phyloP scores from a whole-genome alignment of 768 basidiomycete species.

The Russula foetens region DNA sequence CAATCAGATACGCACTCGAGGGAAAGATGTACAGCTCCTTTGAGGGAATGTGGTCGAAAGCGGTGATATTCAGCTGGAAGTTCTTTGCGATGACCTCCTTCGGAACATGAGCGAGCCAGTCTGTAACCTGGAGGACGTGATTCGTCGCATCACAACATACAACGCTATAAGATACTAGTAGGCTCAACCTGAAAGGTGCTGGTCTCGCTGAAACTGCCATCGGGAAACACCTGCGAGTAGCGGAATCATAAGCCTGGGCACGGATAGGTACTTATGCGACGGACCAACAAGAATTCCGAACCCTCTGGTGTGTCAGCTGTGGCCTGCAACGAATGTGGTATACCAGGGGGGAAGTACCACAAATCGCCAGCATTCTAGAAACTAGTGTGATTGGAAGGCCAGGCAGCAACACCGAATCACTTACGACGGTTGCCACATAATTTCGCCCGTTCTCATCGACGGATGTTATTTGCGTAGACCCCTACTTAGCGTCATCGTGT shows the following conservation, averaged over 20 bases:
- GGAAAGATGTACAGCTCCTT: conserved; percentile 29
- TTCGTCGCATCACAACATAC: background rate
- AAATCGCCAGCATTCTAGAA: conserved; percentile 14
- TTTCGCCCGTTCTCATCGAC: conserved; percentile 15
- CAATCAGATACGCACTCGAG: conserved; percentile 14
- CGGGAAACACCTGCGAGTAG: conserved; percentile 28
- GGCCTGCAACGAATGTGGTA: conserved; percentile 33
- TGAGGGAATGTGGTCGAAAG: conserved; percentile 27
- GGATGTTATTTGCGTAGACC: conserved; percentile 14
- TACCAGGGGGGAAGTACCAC: conserved; percentile 31
- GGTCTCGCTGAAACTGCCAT: conserved; percentile 30
- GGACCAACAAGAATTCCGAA: conserved; percentile 29
- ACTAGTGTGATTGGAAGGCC: background rate
- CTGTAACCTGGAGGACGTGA: conserved; percentile 24
- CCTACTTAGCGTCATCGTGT: background rate
- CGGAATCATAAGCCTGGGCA: background rate
- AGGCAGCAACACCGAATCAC: background rate
- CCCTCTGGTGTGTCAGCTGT: conserved; percentile 25
- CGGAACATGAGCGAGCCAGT: conserved; percentile 29
- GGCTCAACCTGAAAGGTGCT: conserved; percentile 28
- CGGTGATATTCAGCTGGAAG: conserved; percentile 25
- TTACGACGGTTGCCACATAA: conserved; percentile 13
- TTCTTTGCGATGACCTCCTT: conserved; percentile 33
- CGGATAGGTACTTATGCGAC: conserved; percentile 2
- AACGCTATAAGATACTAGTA: background rate